Conservation (phyloP, 768 basidiomycete species). For the Candolleomyces eurysporus region DNA sequence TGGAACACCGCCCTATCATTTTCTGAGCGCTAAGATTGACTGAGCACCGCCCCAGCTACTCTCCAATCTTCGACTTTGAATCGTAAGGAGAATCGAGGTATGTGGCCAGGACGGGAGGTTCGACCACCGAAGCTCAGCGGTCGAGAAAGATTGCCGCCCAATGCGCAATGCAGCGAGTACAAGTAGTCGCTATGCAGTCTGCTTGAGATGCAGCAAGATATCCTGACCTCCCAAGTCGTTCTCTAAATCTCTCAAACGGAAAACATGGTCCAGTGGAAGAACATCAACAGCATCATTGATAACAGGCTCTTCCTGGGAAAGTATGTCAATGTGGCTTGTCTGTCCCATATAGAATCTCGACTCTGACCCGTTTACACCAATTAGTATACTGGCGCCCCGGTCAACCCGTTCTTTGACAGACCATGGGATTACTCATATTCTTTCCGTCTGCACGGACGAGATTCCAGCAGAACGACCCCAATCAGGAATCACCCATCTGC, state of each 20-base stretch:
- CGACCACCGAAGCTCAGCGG: conserved; percentile 4
- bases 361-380: conserved; percentile 18
- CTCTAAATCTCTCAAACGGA: neutral
- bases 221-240: neutral
- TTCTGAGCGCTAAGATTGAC: neutral
- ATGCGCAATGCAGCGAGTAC: neutral
- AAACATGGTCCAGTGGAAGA: conserved; percentile 56
- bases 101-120: conserved; percentile 1
- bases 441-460: conserved; percentile 72
- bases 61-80: neutral
- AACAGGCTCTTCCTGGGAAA: conserved; percentile 71
- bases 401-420: conserved; percentile 71
- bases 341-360: conserved; percentile 15
- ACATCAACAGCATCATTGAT: conserved; percentile 65
- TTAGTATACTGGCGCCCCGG: conserved; percentile 66
- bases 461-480: conserved; percentile 71
- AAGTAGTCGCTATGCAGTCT: neutral
- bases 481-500: conserved; percentile 67
- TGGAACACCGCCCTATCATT: neutral
- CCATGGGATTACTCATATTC: conserved; percentile 74
- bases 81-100: neutral
- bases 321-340: conserved; percentile 42
- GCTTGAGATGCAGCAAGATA: neutral
- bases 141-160: conserved; percentile 3
- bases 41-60: neutral